Base-by-base conservation (phyloP, 306 rosid species). In the Mimosa bimucronata region DNA sequence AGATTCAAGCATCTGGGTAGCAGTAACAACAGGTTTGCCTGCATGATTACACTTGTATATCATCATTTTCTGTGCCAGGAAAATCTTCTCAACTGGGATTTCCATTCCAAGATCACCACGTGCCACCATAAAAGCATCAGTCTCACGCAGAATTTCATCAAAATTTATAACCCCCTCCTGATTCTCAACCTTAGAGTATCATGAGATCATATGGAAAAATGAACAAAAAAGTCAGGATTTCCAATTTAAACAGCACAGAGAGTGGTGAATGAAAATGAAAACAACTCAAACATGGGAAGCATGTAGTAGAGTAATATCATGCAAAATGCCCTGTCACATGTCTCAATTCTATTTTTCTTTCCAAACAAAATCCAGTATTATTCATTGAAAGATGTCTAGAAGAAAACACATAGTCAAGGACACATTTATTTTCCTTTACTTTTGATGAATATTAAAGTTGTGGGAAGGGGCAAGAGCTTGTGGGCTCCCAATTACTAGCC, bases 121-220 rank as follows among this genome's bases (percentile, higher is more conserved):
- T 58, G 65, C 65, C 31, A 58, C 65, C 65, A 58, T 58, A 30
- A 58, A 58, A 23, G 65, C 65, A 58, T 58, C 65, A 58, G 65
- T 58, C 65, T 58, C 65, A 58, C 65, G 65, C 65, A 58, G 26
- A 58, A 58, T 58, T 58, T 58, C 65, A 58, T 58, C 65, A 58
- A 58, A 58, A 58, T 58, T 58, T 25, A 58, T 23, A 23, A 58
- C 65, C 65, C 65, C 65, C 65, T 58, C 65, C 18, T 58, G 65
- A 58, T 58, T 58, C 65, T 58, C 65, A 58, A 58, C 65, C 65
- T 58, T 10, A 15, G 15, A 58, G 34, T 25, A 58, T 58, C 65
- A 58, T 8, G 2, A 58, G 65, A 58, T 58, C 16, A 58, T 25
- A 11, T 58, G 16, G 64, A 11, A 25, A 25, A 11, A 12, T 23